Percentiles rank a stretch among this genome's conserved stretches.
Evolutionary conservation across 345 rosid genomes (phyloP).

Genomic region (Turnera subulata): DNA sequence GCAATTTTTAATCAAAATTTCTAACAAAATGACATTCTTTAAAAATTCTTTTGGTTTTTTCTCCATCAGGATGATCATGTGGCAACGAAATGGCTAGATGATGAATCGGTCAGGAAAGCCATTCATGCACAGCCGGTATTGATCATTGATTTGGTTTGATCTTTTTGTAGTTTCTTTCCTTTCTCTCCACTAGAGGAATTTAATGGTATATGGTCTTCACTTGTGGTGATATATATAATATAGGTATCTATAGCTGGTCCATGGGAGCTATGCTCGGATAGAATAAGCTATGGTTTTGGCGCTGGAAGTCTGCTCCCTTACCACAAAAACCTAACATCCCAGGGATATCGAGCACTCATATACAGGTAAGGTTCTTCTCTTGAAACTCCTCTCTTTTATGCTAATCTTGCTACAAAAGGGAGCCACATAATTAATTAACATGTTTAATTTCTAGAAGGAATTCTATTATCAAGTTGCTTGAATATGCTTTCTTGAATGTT

Average conservation of each 20-base stretch:
- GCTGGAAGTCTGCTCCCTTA: conserved; percentile 47
- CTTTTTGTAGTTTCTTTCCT: no score
- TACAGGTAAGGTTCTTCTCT: conserved; percentile 32
- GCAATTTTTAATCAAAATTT: no score
- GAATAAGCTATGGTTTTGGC: conserved; percentile 16
- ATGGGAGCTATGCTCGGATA: conserved; percentile 45
- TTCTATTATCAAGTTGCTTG: no score
- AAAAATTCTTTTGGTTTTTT: not conserved
- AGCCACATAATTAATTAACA: no score
- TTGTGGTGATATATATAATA: not conserved
- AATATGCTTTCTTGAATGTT: no score
- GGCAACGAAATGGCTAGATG: conserved; percentile 42
- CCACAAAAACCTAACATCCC: conserved; percentile 40
- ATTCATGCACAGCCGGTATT: conserved; percentile 45
- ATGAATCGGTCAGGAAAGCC: conserved; percentile 41
- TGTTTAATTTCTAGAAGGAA: no score
- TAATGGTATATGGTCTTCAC: no score
- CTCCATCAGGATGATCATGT: conserved; percentile 37
- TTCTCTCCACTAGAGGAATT: not conserved
- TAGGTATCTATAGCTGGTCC: conserved; percentile 28
- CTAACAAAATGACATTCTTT: not conserved
- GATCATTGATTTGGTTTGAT: not conserved
- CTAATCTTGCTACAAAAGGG: no score
- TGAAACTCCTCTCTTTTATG: not conserved
- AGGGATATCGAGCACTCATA: conserved; percentile 49